phyloP scores from a whole-genome alignment of 2,329 filamentous ascomycete genomes.

The Cladobotryum mycophilum region DNA sequence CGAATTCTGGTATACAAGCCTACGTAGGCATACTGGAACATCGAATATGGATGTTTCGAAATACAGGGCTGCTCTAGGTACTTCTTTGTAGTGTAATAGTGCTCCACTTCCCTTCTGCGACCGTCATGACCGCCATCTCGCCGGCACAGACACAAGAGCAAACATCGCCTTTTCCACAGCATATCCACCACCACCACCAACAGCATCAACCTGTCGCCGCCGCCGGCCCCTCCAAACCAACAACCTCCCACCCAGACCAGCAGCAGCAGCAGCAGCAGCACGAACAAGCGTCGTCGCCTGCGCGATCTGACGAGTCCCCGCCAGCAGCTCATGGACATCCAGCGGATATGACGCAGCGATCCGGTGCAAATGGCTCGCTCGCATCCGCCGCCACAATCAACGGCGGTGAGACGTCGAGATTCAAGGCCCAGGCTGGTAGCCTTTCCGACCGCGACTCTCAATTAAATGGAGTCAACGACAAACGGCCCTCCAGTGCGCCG shows the following conservation, averaged over 20 bases:
- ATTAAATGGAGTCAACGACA: constrained; percentile 25
- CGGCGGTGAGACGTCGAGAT: constrained; percentile 25
- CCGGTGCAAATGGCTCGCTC: constrained; percentile 26
- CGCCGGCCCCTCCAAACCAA: constrained; percentile 20
- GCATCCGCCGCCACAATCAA: constrained; percentile 22
- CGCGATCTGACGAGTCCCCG: constrained; percentile 17
- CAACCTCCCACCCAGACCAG: constrained; percentile 5
- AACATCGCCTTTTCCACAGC: constrained; percentile 8
- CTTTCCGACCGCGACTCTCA: constrained; percentile 23
- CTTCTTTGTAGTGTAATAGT: not conserved
- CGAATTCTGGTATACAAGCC: not conserved
- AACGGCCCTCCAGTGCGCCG: constrained; percentile 41
- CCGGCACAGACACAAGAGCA: constrained; percentile 9
- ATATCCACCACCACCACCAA: constrained; percentile 11
- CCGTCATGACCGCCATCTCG: constrained; percentile 14
- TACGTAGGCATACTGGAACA: too few species aligned
- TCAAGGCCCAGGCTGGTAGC: constrained; percentile 22
- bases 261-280: constrained; percentile 14
- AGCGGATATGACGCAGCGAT: constrained; percentile 27
- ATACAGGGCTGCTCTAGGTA: not conserved
- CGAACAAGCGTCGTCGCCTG: constrained; percentile 17
- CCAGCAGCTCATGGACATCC: constrained; percentile 18
- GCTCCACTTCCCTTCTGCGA: constrained; percentile 11
- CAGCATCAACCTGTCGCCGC: constrained; percentile 7
- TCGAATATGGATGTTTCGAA: too few species aligned